phyloP scores from a whole-genome alignment of 306 rosid species.

The Trifolium fragiferum region DNA sequence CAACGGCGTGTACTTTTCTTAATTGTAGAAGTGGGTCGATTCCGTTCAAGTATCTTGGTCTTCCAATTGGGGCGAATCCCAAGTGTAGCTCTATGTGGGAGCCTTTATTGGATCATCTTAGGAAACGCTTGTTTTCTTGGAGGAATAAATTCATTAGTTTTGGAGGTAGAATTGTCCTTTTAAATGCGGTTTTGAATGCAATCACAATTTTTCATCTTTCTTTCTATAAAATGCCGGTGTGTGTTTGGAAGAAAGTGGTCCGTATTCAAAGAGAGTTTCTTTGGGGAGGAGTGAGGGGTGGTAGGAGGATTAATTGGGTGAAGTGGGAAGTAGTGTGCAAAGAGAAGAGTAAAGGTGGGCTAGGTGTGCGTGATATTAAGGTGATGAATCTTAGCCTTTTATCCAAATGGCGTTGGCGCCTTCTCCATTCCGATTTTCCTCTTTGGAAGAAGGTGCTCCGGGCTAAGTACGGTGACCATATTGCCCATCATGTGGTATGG shows the following conservation, averaged over 20 bases:
- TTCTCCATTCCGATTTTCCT: accelerated
- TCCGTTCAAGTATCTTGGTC: not conserved
- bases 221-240: no score
- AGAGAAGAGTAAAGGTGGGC: no score
- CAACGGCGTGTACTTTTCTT: no score
- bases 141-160: not conserved
- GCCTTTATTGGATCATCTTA: not conserved
- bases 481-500: no score
- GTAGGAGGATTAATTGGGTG: not conserved
- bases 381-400: no score
- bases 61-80: not conserved
- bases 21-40: not conserved
- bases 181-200: not conserved
- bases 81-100: not conserved
- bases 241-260: not conserved
- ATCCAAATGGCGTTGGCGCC: not conserved
- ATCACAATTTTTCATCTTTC: not conserved
- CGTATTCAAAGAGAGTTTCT: not conserved
- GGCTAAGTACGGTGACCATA: no score
- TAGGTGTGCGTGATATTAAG: not conserved
- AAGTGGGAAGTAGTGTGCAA: not conserved
- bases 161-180: not conserved
- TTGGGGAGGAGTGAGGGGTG: not conserved
- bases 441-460: no score
- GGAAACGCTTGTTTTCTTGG: not conserved